Conservation (phyloP, 257 asterid genomes). For the Mitragyna speciosa region DNA sequence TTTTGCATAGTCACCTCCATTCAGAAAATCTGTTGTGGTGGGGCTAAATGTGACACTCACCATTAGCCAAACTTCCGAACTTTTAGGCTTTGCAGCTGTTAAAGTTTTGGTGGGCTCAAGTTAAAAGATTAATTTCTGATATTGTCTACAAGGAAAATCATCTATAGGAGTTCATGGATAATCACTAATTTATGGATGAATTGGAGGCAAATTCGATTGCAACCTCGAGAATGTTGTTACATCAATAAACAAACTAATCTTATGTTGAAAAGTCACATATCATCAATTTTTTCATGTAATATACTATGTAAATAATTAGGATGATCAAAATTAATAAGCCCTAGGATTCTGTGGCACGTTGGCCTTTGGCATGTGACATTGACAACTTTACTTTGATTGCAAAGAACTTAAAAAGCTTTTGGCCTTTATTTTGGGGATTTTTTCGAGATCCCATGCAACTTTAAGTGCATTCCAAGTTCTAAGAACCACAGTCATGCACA, state of each 20-base stretch:
- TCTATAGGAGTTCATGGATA: neutral
- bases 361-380: constrained; percentile 10
- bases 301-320: neutral
- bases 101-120: constrained; percentile 6
- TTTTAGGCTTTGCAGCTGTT: constrained; percentile 18
- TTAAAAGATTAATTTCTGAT: neutral
- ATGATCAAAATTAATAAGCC: neutral
- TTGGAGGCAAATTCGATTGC: neutral
- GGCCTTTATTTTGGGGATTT: constrained; percentile 19
- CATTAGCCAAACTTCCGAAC: constrained; percentile 14
- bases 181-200: neutral
- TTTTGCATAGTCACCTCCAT: constrained; percentile 9
- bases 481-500: constrained; percentile 17
- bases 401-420: constrained; percentile 6
- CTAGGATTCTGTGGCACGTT: constrained; percentile 20
- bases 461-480: constrained; percentile 24
- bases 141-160: neutral
- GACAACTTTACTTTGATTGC: constrained; percentile 9
- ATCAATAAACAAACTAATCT: neutral
- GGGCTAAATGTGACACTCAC: neutral
- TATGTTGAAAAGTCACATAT: neutral
- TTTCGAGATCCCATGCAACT: constrained; percentile 20
- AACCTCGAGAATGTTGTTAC: constrained; percentile 8
- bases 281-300: neutral
- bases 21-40: constrained; percentile 2